Evolutionary conservation across 2,329 filamentous ascomycete species (phyloP), one percentile per base, ranked within the genome.

Genomic region (Trichocomaceae sp.): DNA sequence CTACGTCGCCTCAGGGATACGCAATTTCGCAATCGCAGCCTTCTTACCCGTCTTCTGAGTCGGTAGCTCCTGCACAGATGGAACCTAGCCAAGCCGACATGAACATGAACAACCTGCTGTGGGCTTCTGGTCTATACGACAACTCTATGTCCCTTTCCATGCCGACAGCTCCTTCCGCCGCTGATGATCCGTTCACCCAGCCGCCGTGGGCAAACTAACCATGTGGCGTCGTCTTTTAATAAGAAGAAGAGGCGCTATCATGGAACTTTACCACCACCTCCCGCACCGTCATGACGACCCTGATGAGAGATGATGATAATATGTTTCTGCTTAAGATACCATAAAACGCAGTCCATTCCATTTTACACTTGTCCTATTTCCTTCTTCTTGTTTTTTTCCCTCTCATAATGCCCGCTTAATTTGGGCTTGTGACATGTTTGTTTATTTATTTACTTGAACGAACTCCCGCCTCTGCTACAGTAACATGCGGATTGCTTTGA

Each of bases 301-400:
- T 72, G 69, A 72, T 71, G 70, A 72, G 69, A 70, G 70, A 72
- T 72, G 69, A 72, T 71, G 69, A 71, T 69, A 68, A 68, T 66
- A 63, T 68, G 60, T 60, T 65, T 63, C 66, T 58, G 63, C 66
- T 58, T 65, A 50, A 52, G 50, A 57, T 57, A 57, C 55, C 55
- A 57, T 48, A 50, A 53, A 53, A 54, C n/a, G 52, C 52, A 56
- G 50, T 52, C 26, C 47, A 42, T 47, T 37, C 45, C 3, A 20
- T 37, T 17, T 10, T 20, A 31, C 12, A 26, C 47, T 50, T 49
- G 2, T 49, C 1, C 45, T 19, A 31, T 45, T 47, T 39, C 6
- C 9, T 23, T 17, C 9, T 39, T n/a, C 9, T 15, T n/a, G n/a
- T 47, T 39, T 42, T 15, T 49, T 45, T 39, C 23, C 42, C 23